Evolutionary conservation across 2,329 filamentous ascomycete species (phyloP).

Genomic region (Delphinella strobiligena): DNA sequence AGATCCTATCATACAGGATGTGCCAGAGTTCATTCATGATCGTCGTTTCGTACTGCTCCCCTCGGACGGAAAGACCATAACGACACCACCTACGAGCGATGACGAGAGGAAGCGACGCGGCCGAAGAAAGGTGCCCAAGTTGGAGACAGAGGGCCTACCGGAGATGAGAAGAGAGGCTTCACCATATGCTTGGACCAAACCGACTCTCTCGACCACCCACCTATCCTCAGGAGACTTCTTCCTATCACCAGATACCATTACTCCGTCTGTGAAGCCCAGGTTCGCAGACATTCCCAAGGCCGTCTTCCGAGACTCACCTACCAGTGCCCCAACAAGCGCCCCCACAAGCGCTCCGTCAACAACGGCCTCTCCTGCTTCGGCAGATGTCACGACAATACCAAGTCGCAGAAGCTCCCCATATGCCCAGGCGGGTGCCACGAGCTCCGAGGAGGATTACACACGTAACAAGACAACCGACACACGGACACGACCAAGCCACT

Average conservation of each 20-base stretch:
- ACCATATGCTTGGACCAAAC: slow-evolving; percentile 33
- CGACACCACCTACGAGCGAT: slow-evolving; percentile 22
- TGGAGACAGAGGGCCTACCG: slow-evolving; percentile 23
- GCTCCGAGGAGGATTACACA: slow-evolving; percentile 5
- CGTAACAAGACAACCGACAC: slow-evolving; percentile 1
- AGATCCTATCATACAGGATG: slow-evolving; percentile 52
- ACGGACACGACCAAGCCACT: no score
- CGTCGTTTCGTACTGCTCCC: slow-evolving; percentile 51
- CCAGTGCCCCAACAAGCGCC: slow-evolving; percentile 1
- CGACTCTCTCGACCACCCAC: slow-evolving; percentile 19
- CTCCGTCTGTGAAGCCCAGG: slow-evolving; percentile 22
- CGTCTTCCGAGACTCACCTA: not conserved
- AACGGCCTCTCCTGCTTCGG: slow-evolving; percentile 10
- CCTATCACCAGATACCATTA: slow-evolving; percentile 37
- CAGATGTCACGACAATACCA: no score
- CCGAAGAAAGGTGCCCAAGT: slow-evolving; percentile 17
- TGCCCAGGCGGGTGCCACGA: slow-evolving; percentile 5
- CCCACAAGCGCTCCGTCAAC: slow-evolving; percentile 18
- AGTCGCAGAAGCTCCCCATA: not conserved
- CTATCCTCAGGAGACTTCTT: slow-evolving; percentile 29
- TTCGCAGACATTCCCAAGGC: slow-evolving; percentile 1
- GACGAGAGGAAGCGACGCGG: slow-evolving; percentile 21
- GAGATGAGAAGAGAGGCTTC: slow-evolving; percentile 31
- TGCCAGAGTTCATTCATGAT: slow-evolving; percentile 37
- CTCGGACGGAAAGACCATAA: slow-evolving; percentile 11